Percentiles rank a stretch among this genome's conserved stretches.
These are phyloP conservation scores for Rhodotorula sp. DNA, from an alignment of 1,284 basidiomycete species.

Conservation along the genomic window DNA sequence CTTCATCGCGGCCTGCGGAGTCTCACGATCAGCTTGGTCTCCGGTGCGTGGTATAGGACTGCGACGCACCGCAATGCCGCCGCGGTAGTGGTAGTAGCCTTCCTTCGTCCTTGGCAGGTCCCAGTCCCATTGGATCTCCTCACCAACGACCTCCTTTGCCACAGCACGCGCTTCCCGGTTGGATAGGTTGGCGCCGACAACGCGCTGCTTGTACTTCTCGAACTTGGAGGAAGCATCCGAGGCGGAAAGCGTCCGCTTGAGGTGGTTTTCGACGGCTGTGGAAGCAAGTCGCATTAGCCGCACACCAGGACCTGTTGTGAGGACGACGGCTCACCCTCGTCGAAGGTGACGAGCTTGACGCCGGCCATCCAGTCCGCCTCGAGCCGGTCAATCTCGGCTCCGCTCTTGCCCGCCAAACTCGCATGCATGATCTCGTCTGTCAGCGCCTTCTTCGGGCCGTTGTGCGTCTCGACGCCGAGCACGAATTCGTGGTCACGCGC, in stretches of 20 bases:
- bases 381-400: slow-evolving; percentile 68
- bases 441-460: slow-evolving; percentile 49
- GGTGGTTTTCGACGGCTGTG: slow-evolving; percentile 53
- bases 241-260: slow-evolving; percentile 56
- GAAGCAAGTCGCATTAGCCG: not conserved
- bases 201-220: slow-evolving; percentile 61
- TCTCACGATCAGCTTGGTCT: not conserved
- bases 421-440: slow-evolving; percentile 73
- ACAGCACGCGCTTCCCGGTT: slow-evolving; percentile 69
- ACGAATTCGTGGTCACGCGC: slow-evolving; percentile 70
- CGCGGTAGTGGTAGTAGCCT: slow-evolving; percentile 85
- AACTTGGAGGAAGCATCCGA: slow-evolving; percentile 61
- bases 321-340: slow-evolving; percentile 62
- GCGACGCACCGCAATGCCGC: slow-evolving; percentile 64
- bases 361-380: slow-evolving; percentile 75
- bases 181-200: slow-evolving; percentile 61
- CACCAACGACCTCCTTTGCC: slow-evolving; percentile 70
- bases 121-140: slow-evolving; percentile 78
- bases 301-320: not conserved
- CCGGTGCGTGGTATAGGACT: not conserved
- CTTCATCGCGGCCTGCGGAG: slow-evolving; percentile 67
- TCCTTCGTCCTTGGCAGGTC: slow-evolving; percentile 82
- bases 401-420: slow-evolving; percentile 65
- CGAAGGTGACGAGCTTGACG: slow-evolving; percentile 75
- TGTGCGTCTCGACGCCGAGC: slow-evolving; percentile 60